Base-by-base conservation (phyloP, 805 yeast species). In the Yamadazyma scolyti region DNA sequence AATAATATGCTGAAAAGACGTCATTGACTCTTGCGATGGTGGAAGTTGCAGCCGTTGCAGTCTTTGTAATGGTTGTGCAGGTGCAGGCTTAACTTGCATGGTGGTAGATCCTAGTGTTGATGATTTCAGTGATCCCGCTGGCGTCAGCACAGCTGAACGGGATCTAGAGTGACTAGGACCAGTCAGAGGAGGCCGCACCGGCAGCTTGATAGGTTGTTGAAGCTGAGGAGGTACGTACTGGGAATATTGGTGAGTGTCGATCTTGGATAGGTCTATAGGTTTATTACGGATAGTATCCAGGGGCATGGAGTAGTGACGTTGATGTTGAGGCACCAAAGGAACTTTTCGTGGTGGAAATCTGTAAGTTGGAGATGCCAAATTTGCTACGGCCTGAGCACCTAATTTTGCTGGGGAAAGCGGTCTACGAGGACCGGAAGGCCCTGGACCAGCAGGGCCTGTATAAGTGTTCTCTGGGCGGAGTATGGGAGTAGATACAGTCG, bases 1-100 rank as follows among this genome's bases (percentile, higher is more conserved):
- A 19, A 73, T 68, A 6, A 71, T 57, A 37, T 71, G 75, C 45
- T 72, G 77, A 37, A 68, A 61, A 12, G 66, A 61, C 9, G 69
- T 56, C 71, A 65, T 64, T 18, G 65, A 56, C 39, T 67, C 72
- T 37, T 59, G 71, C 12, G 58, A 48, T 19, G 63, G 65, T 5
- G 55, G 60, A 26, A 48, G 57, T 13, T 42, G 43, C 45, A 47
- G 55, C 33, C 41, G 52, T 28, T 24, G 6, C 28, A 51, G 63
- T 33, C 48, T 54, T 36, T 57, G 58, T 18, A 62, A 50, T 9
- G 66, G 71, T 39, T 57, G 68, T 5, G 69, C 68, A 6, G 66
- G 67, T 4, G 51, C 39, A 3, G 71, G 69, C 21, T 58, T 59
- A 14, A 65, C 72, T 42, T 65, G 70, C 37, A 65, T 57, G 12